A percentile compares a stretch with the other conserved stretches of the same genome.
Conservation (phyloP, 495 filamentous ascomycete species). For the Letharia lupina region DNA sequence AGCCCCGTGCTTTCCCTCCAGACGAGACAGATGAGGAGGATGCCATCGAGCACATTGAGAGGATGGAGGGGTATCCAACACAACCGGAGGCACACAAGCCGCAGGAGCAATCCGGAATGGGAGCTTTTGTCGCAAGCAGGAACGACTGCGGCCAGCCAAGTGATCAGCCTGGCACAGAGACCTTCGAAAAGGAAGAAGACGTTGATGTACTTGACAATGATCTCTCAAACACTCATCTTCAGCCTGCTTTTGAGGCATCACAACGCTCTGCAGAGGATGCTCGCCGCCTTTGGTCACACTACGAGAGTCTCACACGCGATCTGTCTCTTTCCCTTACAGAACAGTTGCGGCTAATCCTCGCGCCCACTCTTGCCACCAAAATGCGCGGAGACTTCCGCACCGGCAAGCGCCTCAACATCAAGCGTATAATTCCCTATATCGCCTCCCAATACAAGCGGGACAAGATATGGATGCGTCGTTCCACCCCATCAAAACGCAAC, state of each 20-base stretch:
- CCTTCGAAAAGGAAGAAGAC: conserved; percentile 40
- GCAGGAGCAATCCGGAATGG: conserved; percentile 31
- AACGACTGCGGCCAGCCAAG: neutral
- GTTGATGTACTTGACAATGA: conserved; percentile 65
- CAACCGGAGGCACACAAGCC: conserved; percentile 33
- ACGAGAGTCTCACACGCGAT: conserved; percentile 72
- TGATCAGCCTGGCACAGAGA: neutral
- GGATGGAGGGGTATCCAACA: conserved; percentile 36
- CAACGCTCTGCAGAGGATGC: conserved; percentile 51
- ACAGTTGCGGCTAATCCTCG: conserved; percentile 89
- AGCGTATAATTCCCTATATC: conserved; percentile 98
- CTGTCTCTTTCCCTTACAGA: conserved; percentile 84
- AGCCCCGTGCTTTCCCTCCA: conserved; percentile 47
- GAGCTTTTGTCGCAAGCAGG: conserved; percentile 32
- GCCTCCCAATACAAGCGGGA: conserved; percentile 95
- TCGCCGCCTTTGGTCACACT: conserved; percentile 71
- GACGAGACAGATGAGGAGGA: conserved; percentile 50
- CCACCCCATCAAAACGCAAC: conserved; percentile 79
- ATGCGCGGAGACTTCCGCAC: conserved; percentile 95
- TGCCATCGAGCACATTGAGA: conserved; percentile 38
- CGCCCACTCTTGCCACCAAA: conserved; percentile 89
- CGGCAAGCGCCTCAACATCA: conserved; percentile 96
- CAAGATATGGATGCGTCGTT: conserved; percentile 98
- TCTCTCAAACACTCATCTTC: conserved; percentile 63
- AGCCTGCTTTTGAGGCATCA: conserved; percentile 35